Conservation (phyloP, 2,329 filamentous ascomycete species). For the Beauveria rudraprayagi region DNA sequence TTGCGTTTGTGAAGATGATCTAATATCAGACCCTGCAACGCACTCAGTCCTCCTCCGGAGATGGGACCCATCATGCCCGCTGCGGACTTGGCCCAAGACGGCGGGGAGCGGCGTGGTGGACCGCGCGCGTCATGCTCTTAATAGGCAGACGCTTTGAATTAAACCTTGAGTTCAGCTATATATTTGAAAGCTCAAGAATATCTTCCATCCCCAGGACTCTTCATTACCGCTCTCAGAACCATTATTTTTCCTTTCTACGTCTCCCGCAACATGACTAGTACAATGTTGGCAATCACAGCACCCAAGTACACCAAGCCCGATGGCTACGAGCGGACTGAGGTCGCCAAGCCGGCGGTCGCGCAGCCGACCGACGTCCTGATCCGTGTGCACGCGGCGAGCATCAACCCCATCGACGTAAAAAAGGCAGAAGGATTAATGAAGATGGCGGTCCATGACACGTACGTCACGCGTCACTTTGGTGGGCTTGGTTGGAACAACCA, state of each 20-base stretch:
- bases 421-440: slow-evolving; percentile 30
- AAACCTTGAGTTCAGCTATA: not conserved
- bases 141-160: not conserved
- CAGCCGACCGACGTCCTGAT: slow-evolving; percentile 23
- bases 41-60: not conserved
- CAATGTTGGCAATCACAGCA: slow-evolving; percentile 16
- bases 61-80: not conserved
- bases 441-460: slow-evolving; percentile 23
- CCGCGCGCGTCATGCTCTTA: not conserved
- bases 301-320: slow-evolving; percentile 17
- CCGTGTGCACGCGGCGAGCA: slow-evolving; percentile 33
- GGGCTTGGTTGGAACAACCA: no score
- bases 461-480: slow-evolving; percentile 2
- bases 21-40: not conserved
- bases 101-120: not conserved
- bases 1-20: not conserved
- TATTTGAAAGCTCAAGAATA: not conserved
- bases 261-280: not conserved
- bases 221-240: no score
- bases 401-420: slow-evolving; percentile 39
- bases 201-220: no score
- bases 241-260: no score
- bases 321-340: slow-evolving; percentile 14
- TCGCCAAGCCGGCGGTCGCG: slow-evolving; percentile 18
- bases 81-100: slow-evolving; percentile 1